These are phyloP conservation scores for Diaporthe ilicicola DNA, from an alignment of 2,329 filamentous ascomycete species.

Conservation along the genomic window DNA sequence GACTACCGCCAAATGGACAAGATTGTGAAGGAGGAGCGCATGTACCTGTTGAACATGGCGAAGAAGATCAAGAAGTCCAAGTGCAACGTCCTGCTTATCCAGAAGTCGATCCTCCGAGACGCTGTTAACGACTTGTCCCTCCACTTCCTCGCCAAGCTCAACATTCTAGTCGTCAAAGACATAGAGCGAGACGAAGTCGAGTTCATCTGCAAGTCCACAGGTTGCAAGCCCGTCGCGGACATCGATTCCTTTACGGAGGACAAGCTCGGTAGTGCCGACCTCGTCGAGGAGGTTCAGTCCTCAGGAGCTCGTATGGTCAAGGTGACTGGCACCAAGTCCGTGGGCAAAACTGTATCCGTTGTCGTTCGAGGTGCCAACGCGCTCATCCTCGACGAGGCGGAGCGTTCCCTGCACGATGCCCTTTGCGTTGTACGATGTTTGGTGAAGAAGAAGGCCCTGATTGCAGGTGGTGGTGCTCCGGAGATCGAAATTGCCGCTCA, in stretches of 20 bases:
- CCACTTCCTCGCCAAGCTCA: slow-evolving; percentile 96
- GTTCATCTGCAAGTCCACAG: slow-evolving; percentile 98
- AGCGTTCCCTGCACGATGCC: slow-evolving; percentile 95
- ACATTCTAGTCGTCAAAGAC: slow-evolving; percentile 95
- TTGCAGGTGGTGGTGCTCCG: slow-evolving; percentile 93
- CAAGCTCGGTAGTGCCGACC: slow-evolving; percentile 92
- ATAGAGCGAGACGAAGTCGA: slow-evolving; percentile 99
- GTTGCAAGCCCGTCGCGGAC: slow-evolving; percentile 98
- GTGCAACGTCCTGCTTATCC: slow-evolving; percentile 97
- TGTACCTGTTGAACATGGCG: slow-evolving; percentile 97
- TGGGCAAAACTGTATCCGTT: slow-evolving; percentile 90
- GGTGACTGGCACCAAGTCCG: slow-evolving; percentile 87
- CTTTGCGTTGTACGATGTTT: slow-evolving; percentile 97
- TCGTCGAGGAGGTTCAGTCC: slow-evolving; percentile 90
- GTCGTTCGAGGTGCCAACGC: slow-evolving; percentile 94
- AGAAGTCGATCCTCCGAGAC: slow-evolving; percentile 97
- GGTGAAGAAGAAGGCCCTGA: slow-evolving; percentile 99
- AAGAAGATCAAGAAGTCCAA: slow-evolving; percentile 99
- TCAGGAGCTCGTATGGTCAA: slow-evolving; percentile 93
- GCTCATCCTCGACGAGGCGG: slow-evolving; percentile 95
- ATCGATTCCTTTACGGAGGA: slow-evolving; percentile 99
- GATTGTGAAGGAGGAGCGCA: slow-evolving; percentile 98
- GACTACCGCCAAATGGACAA: slow-evolving; percentile 99
- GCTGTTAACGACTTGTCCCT: slow-evolving; percentile 97
- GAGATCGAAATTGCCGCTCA: slow-evolving; percentile 96